phyloP scores from a whole-genome alignment of 768 basidiomycete species.

The Russula sp. region DNA sequence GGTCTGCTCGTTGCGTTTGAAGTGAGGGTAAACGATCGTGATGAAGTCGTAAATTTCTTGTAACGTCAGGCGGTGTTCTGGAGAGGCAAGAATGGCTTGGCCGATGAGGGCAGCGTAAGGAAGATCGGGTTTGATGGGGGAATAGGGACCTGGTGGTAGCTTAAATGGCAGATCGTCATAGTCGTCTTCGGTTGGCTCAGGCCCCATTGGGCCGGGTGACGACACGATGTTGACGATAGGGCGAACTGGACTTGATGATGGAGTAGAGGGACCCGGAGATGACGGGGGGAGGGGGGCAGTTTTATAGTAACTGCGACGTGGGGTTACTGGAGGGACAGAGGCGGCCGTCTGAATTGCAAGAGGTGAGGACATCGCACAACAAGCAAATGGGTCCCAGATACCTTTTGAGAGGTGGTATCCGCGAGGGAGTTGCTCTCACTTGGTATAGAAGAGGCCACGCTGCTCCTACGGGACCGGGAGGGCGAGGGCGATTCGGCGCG shows the following conservation, averaged over 20 bases:
- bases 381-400: constrained; percentile 26
- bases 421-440: constrained; percentile 20
- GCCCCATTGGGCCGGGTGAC: constrained; percentile 75
- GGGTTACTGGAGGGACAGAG: constrained; percentile 45
- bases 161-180: constrained; percentile 64
- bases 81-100: constrained; percentile 84
- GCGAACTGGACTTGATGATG: constrained; percentile 56
- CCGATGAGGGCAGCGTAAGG: constrained; percentile 97
- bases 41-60: constrained; percentile 98
- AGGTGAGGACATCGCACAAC: constrained; percentile 27
- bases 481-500: constrained; percentile 24
- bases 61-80: constrained; percentile 77
- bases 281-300: constrained; percentile 50
- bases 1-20: constrained; percentile 86
- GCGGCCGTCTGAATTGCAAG: constrained; percentile 27
- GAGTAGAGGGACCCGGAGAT: constrained; percentile 55
- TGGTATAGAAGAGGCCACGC: constrained; percentile 21
- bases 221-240: constrained; percentile 69
- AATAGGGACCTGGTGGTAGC: constrained; percentile 82
- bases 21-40: constrained; percentile 88
- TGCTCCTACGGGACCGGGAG: constrained; percentile 21
- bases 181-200: constrained; percentile 56
- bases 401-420: constrained; percentile 30
- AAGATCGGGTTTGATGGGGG: constrained; percentile 69
- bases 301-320: constrained; percentile 38